phyloP scores from a whole-genome alignment of 2,329 filamentous ascomycete genomes.

The Stemphylium lycopersici region DNA sequence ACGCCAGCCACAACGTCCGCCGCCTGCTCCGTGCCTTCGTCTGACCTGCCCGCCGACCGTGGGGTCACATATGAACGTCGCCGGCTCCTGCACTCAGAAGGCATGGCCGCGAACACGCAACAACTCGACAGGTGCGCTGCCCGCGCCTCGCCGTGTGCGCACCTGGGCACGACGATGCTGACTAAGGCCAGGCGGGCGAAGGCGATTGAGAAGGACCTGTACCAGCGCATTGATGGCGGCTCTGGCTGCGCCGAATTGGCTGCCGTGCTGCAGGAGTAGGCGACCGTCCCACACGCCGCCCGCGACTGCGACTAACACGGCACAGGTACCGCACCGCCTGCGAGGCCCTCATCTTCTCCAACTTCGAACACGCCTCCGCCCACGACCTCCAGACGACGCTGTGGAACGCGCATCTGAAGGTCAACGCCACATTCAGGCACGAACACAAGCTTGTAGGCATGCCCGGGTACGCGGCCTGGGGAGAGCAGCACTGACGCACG shows the following conservation, averaged over 20 bases:
- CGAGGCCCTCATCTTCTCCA: conserved; percentile 73
- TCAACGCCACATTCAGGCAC: conserved; percentile 80
- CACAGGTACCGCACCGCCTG: conserved; percentile 72
- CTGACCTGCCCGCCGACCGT: conserved; percentile 63
- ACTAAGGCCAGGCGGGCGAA: conserved; percentile 49
- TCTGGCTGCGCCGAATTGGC: conserved; percentile 59
- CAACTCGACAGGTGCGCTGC: conserved; percentile 60
- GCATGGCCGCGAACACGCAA: conserved; percentile 56
- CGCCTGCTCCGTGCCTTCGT: conserved; percentile 59
- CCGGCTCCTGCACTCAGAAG: conserved; percentile 30
- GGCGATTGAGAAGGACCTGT: conserved; percentile 57
- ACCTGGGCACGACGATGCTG: conserved; percentile 20
- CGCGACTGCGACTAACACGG: conserved; percentile 23
- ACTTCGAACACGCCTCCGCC: conserved; percentile 69
- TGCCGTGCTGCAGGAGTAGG: conserved; percentile 49
- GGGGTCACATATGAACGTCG: conserved; percentile 52
- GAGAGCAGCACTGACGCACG: conserved; percentile 10
- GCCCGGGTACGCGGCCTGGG: not conserved
- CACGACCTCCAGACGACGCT: conserved; percentile 72
- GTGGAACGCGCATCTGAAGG: conserved; percentile 78
- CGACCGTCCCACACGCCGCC: not conserved
- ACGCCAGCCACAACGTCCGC: conserved; percentile 56
- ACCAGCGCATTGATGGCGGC: conserved; percentile 57
- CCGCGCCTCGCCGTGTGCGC: not conserved
- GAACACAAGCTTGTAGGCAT: conserved; percentile 45